phyloP scores from a whole-genome alignment of 192 early-diverging fungal genomes.

The Backusella australiensis region DNA sequence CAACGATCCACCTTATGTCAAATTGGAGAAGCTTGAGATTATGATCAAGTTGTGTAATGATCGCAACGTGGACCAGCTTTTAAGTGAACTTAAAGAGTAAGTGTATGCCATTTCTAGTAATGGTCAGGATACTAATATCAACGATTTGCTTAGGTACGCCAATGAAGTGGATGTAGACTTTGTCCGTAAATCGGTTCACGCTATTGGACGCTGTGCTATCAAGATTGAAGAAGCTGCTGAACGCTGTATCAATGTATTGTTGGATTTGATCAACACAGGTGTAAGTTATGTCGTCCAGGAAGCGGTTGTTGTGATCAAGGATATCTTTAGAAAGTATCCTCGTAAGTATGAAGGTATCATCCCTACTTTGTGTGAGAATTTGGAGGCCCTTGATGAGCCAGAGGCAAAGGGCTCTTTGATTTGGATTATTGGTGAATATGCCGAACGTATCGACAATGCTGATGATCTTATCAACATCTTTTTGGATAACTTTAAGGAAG shows the following conservation, averaged over 20 bases:
- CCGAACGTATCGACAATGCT: conserved; percentile 84
- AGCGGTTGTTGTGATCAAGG: conserved; percentile 88
- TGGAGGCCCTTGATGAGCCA: conserved; percentile 88
- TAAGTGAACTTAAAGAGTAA: conserved; percentile 94
- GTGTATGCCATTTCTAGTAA: not conserved
- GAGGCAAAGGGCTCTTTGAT: conserved; percentile 88
- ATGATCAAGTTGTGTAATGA: conserved; percentile 88
- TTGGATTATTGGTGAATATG: conserved; percentile 98
- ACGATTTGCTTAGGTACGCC: conserved; percentile 63
- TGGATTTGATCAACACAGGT: conserved; percentile 89
- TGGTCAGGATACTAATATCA: not conserved
- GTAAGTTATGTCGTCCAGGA: conserved; percentile 92
- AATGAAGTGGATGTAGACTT: conserved; percentile 98
- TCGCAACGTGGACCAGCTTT: conserved; percentile 85
- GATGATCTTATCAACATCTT: conserved; percentile 72
- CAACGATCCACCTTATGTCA: conserved; percentile 98
- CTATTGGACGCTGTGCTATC: conserved; percentile 91
- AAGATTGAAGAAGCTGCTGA: conserved; percentile 88
- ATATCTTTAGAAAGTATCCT: conserved; percentile 96
- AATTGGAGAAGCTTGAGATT: conserved; percentile 93
- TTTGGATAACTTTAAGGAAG: conserved; percentile 86
- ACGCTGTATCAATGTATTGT: conserved; percentile 79
- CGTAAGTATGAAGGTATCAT: conserved; percentile 82
- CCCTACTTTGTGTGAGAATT: conserved; percentile 83
- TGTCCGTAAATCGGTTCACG: conserved; percentile 83